phyloP scores from a whole-genome alignment of 2,329 filamentous ascomycete species.

The Chalaropsis ovoidea region DNA sequence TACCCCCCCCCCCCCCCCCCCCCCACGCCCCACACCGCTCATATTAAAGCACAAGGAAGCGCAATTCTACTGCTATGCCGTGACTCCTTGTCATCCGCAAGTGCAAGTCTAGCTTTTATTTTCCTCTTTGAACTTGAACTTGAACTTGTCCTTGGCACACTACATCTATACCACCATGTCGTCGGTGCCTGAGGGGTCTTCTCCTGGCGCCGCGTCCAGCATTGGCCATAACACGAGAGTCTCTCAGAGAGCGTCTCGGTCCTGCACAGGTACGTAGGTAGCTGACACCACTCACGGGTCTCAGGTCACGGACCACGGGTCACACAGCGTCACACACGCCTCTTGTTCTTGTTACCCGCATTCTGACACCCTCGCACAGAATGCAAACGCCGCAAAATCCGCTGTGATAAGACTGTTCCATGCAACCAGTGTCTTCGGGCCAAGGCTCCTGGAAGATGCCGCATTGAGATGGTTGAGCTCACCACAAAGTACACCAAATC shows the following conservation, averaged over 20 bases:
- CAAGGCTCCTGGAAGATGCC: constrained; percentile 21
- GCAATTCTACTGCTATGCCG: neutral
- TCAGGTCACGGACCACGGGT: no score
- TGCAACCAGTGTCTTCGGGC: constrained; percentile 24
- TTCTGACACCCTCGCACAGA: constrained; percentile 13
- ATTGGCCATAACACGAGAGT: constrained; percentile 16
- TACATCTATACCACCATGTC: neutral
- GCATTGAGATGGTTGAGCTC: constrained; percentile 24
- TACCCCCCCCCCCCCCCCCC: neutral
- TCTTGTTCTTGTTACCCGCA: neutral
- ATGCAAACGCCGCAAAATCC: constrained; percentile 25
- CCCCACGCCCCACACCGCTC: neutral
- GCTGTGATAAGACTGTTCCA: constrained; percentile 24
- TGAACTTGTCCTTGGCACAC: neutral
- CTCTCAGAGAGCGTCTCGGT: constrained; percentile 24
- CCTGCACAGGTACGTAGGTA: constrained; percentile 20
- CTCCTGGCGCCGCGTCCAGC: neutral
- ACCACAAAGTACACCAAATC: constrained; percentile 25
- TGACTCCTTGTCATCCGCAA: neutral
- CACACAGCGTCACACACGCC: no score
- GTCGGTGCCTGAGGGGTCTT: neutral
- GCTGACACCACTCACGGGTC: neutral
- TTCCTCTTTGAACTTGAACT: neutral
- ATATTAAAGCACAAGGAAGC: constrained; percentile 3
- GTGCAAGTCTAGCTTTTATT: neutral